Evolutionary conservation across 306 rosid species (phyloP), one percentile per base, ranked within the genome.

Genomic region (Cicer bijugum): DNA sequence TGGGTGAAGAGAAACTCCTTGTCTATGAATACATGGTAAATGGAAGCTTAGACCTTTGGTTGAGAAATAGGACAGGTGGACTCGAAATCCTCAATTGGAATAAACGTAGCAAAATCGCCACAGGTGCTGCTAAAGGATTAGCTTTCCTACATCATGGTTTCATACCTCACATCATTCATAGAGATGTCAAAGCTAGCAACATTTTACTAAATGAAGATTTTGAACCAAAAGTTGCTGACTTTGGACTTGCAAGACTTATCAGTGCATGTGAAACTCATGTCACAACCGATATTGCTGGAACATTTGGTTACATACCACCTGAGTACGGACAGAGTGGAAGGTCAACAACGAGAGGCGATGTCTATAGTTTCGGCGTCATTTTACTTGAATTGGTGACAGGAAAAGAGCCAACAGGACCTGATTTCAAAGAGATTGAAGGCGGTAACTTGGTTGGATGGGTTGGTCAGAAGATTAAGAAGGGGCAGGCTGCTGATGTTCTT

Each of bases 391-490:
- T 95, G 83, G 89, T 88, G 82, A 95, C 97, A 0, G 97, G 99
- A 56, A 91, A 92, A 71, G 99, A 95, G 85, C 99, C 99, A 7
- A 95, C 99, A 0, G 99, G 99, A 48, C 97, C 99, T 0, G 87
- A 86, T 58, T 95, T 95, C 57, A 90, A 90, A 37, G 99, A 95
- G 80, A 87, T 86, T 37, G 99, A 95, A 57, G 97, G 97, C n/a
- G 99, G 99, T 40, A 95, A 95, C 74, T 79, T 95, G 81, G 97
- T 95, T 9, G 99, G 99, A 9, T 95, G 99, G 99, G 99, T 87
- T 47, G 52, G 84, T 55, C 96, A 85, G 84, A 90, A 88, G 91
- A 83, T 86, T 78, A 89, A 85, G 81, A 91, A 86, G 81, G 91
- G 89, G 12, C 88, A 81, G 16, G 85, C 89, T 33, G 89, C 82